A percentile compares a stretch with the other conserved stretches of the same genome.
Conservation (phyloP, 495 filamentous ascomycete species). For the Neurospora pannonica region DNA sequence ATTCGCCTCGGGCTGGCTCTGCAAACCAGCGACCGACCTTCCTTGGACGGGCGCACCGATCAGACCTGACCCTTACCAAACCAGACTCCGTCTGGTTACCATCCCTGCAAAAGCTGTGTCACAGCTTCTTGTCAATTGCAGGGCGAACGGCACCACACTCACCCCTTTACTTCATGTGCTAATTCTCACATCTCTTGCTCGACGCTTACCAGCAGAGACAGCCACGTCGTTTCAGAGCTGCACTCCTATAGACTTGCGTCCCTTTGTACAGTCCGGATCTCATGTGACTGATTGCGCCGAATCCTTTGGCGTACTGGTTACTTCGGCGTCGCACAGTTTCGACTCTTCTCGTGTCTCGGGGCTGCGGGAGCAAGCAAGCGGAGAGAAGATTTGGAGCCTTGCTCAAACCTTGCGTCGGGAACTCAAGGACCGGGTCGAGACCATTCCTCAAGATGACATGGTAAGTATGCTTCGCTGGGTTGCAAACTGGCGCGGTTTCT, state of each 20-base stretch:
- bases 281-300: not conserved
- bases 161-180: conserved; percentile 26
- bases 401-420: conserved; percentile 14
- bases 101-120: conserved; percentile 8
- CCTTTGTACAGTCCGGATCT: conserved; percentile 6
- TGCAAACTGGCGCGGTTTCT: conserved; percentile 19
- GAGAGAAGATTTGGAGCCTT: conserved; percentile 17
- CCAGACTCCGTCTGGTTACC: conserved; percentile 19
- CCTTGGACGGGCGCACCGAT: conserved; percentile 23
- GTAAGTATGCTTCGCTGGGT: conserved; percentile 23
- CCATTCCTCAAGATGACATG: conserved; percentile 22
- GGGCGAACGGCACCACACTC: conserved; percentile 20
- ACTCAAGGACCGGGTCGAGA: conserved; percentile 10
- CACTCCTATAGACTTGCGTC: conserved; percentile 26
- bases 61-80: conserved; percentile 9
- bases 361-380: conserved; percentile 7
- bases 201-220: conserved; percentile 6
- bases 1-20: conserved; percentile 10
- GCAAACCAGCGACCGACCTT: not conserved
- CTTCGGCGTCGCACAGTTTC: conserved; percentile 14
- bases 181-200: conserved; percentile 14
- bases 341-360: conserved; percentile 5
- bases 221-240: conserved; percentile 16
- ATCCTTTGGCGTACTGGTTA: conserved; percentile 23
- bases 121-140: conserved; percentile 16